Evolutionary conservation across 345 rosid species (phyloP), one percentile per base, ranked within the genome.

Genomic region (Dimocarpus longan): DNA sequence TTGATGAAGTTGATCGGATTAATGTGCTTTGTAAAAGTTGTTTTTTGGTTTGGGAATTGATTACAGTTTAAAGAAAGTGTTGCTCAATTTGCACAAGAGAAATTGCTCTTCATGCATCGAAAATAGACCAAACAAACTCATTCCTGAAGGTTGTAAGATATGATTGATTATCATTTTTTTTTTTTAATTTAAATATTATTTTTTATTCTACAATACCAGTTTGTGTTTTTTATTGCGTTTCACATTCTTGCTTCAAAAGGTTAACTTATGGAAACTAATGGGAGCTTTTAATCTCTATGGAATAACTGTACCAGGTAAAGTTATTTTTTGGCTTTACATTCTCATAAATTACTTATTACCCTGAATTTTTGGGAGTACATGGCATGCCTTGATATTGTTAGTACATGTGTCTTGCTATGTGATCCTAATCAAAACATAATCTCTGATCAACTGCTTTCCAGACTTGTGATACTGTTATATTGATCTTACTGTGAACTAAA

Each of bases 231-330:
- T 37, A 52, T 22, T 69, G 24, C 37, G 37, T 76, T 48, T 74
- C 16, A 60, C 42, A 71, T 78, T 65, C 44, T 59, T 32, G 10
- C 32, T 82, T 2, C 79, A 93, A 98, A 96, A 95, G 54, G 92
- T 88, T 65, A 90, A 95, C 79, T 88, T 93, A 67, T 95, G 99
- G 99, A 95, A 95, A 83, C 87, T 87, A 54, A 93, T 93, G 99
- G 98, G 99, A 48, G 96, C 89, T 79, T 95, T 95, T 75, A 92
- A 89, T 90, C 99, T 95, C 66, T 93, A 86, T 86, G 99, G 98
- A 82, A 89, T 95, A 69, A 95, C 97, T 63, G 97, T 93, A 24
- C 98, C 99, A 74, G 98, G 98, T 95, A 71, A 7, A 42, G 39
- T 56, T 50, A 60, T n/a, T 2, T 60, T 60, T 21, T 10, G 28